phyloP scores from a whole-genome alignment of 768 basidiomycete species.

The Kwoniella mangroviensis region DNA sequence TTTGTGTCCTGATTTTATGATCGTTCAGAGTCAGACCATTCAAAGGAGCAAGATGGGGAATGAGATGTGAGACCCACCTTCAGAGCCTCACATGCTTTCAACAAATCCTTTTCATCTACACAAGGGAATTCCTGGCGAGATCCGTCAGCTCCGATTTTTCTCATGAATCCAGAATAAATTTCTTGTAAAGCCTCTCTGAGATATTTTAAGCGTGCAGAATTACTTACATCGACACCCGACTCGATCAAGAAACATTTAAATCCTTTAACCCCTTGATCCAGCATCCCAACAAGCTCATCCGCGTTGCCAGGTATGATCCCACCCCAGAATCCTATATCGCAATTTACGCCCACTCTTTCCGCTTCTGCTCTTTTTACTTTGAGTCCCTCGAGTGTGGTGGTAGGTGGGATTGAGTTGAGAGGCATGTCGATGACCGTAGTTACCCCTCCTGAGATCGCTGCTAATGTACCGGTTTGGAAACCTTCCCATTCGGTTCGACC shows the following conservation, averaged over 20 bases:
- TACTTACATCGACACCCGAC: conserved; percentile 84
- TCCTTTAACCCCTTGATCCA: conserved; percentile 82
- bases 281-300: conserved; percentile 72
- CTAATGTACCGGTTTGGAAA: conserved; percentile 85
- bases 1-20: conserved; percentile 63
- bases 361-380: conserved; percentile 74
- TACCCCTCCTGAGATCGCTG: conserved; percentile 91
- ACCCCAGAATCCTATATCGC: conserved; percentile 91
- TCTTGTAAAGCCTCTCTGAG: too few relatives aligned
- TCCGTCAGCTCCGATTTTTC: neutral
- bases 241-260: conserved; percentile 98
- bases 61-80: conserved; percentile 62
- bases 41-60: neutral
- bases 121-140: conserved; percentile 82
- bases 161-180: neutral
- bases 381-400: conserved; percentile 80
- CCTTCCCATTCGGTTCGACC: conserved; percentile 95
- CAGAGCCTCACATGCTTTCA: conserved; percentile 72
- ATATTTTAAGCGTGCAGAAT: neutral
- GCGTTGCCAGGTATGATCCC: conserved; percentile 92
- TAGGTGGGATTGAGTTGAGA: conserved; percentile 94
- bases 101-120: conserved; percentile 73
- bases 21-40: neutral
- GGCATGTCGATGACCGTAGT: conserved; percentile 98
- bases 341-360: conserved; percentile 60